Base-by-base conservation (phyloP, 2,329 filamentous ascomycete species). In the Colletotrichum sp. region DNA sequence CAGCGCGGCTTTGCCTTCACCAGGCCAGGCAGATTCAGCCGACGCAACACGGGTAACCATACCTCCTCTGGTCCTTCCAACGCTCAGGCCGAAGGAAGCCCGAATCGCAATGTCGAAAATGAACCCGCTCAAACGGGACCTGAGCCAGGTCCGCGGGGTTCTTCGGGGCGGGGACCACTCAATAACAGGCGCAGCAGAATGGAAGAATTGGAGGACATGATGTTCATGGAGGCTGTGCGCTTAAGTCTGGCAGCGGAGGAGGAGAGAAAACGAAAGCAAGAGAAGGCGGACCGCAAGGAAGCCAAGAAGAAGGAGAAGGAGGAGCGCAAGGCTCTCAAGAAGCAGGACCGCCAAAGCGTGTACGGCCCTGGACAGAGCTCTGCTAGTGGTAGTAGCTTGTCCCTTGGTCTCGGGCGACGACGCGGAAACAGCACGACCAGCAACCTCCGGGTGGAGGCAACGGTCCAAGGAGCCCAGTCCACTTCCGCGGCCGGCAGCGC, bases 181-280 rank as follows among this genome's bases (percentile, higher is more conserved):
- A 80, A 79, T 71, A 80, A 80, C 71, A 80, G 87, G 74, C 84
- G 88, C 61, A 83, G 82, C 72, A 90, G 95, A 34, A 92, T 98
- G 82, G 95, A 98, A 27, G 96, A 98, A 79, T 89, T 98, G 0
- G 97, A 99, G 83, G 96, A 98, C 65, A 94, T 99, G 88, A 99
- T 99, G 97, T 96, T 98, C 88, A 95, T 97, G 89, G 97, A 99
- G 83, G 97, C 97, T 1, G 98, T 99, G 64, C 90, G 97, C 52
- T 85, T 98, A 34, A 98, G 96, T 64, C 88, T 99, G n/a, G 96
- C 94, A 0, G 93, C 95, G 2, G 97, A 99, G 83, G 96, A 98
- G 81, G 96, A 98, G 57, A 91, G 96, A n/a, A 94, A 95, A 79
- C 93, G 91, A 63, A 97, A 95, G 81, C 93, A 94, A 65, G 95